Base-by-base conservation (phyloP, 129 eudicot genomes). In the Mikania micrantha region DNA sequence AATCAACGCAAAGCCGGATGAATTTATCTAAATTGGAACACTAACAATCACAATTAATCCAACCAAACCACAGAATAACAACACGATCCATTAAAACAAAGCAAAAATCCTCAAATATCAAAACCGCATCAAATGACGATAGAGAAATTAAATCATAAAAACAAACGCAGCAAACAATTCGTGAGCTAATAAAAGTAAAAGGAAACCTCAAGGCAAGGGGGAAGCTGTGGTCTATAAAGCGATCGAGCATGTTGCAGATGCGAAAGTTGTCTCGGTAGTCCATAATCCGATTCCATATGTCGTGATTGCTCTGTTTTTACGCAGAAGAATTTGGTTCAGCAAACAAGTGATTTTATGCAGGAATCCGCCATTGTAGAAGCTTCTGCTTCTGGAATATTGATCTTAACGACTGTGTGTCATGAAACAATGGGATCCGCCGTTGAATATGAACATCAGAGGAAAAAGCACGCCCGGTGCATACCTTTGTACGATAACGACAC, bases 121-220 rank as follows among this genome's bases (percentile, higher is more conserved):
- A 28, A 64, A 41, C 24, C 54, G 10, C 38, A 41, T 25, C 39
- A 42, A 6, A 27, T 42, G 53, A 40, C 7, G 36, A 56, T 2
- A 1, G 9, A 9, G 16, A 62, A 4, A 61, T 16, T 2, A 65
- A 41, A 25, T 44, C 40, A 65, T 27, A 16, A 69, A 16, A 69
- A n/a, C n/a, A n/a, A n/a, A n/a, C 7, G 15, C 6, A 19, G 3
- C 32, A 29, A 42, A 27, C 24, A 24, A 21, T 44, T 5, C 4
- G 12, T 15, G 16, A n/a, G 27, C 13, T 25, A 28, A 45, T 7
- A 61, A 61, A 29, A 8, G 1, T 32, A 15, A 61, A 11, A 19
- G 28, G 9, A 47, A 29, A 93, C 98, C 96, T 93, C 88, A 70
- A 93, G 96, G 65, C 98, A 93, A 25, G 98, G 98, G 4, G 98